Base-by-base conservation (phyloP, 2,329 filamentous ascomycete genomes). In the Botrytis deweyae region DNA sequence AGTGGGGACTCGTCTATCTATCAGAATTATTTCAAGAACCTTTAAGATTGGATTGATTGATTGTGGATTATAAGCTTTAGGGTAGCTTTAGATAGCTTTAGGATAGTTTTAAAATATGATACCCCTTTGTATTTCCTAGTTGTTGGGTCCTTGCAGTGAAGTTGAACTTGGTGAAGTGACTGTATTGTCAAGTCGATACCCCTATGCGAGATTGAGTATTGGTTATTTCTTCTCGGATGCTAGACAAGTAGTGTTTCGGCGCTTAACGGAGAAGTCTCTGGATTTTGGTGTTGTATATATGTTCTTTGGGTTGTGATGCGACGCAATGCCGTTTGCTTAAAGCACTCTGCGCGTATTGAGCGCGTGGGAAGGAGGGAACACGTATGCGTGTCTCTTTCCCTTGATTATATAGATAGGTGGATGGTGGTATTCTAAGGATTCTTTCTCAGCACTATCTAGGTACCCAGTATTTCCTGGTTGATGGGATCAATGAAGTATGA, bases 61-160 rank as follows among this genome's bases (percentile, higher is more conserved):
- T 68, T 55, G 65, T 40, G 49, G n/a, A 38, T 55, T 67, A 67
- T 55, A 67, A 49, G n/a, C 52, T 33, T 18, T 18, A 58, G 38
- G 33, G 49, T 67, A 29, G 29, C 33, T 55, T 62, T 62, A 62
- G 59, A 40, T 62, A 62, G 59, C 59, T 40, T 68, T 40, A 68
- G 65, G 46, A 68, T 68, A 55, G 46, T 55, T 68, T 68, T 55
- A 40, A 40, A 55, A 67, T 55, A 67, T 67, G 46, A 67, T 67
- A 67, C 65, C 65, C 65, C 46, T 36, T 67, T 67, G n/a, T 67
- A 55, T 67, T 67, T 40, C 38, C 36, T 55, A 67, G 36, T 67
- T 25, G 3, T 22, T 38, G 20, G 20, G 9, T 33, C 12, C 29
- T 36, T 46, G 29, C 16, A 65, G n/a, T 44, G 14, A 20, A 65